Conservation (phyloP, 352 stramenopile species). For the Phytophthora colocasiae region DNA sequence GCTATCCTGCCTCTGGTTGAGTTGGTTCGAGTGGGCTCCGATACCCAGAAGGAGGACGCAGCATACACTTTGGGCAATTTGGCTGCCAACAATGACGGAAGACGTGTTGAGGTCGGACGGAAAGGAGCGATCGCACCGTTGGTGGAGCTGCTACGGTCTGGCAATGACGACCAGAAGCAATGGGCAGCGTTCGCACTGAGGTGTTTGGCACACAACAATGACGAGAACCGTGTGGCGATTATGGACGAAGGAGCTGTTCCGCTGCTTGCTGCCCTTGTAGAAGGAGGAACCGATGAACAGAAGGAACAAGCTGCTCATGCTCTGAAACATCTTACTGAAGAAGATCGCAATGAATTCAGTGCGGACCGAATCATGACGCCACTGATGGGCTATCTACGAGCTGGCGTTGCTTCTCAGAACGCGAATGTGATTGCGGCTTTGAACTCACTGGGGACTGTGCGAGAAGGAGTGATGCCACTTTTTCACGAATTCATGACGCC, state of each 20-base stretch:
- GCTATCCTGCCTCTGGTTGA: constrained; percentile 28
- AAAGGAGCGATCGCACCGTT: constrained; percentile 25
- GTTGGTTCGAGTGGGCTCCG: constrained; percentile 20
- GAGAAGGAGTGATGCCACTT: constrained; percentile 8
- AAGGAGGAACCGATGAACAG: constrained; percentile 2
- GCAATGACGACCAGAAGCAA: constrained; percentile 15
- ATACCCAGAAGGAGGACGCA: constrained; percentile 29
- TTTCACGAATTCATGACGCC: constrained; percentile 6
- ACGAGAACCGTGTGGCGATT: constrained; percentile 1
- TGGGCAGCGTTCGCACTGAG: constrained; percentile 9
- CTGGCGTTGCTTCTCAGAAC: constrained; percentile 11
- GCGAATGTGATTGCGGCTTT: constrained; percentile 2
- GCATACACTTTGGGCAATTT: constrained; percentile 25
- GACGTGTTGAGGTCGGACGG: constrained; percentile 20
- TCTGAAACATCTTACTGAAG: constrained; percentile 4
- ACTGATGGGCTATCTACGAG: constrained; percentile 1
- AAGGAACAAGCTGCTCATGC: constrained; percentile 7
- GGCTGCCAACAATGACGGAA: constrained; percentile 8
- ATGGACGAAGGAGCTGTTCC: constrained; percentile 10
- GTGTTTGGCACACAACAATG: constrained; percentile 9
- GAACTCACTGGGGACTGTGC: constrained; percentile 7
- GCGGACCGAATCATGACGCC: background rate
- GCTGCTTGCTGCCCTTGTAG: background rate
- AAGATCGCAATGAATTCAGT: background rate
- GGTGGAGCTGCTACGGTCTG: constrained; percentile 6